phyloP scores from a whole-genome alignment of 805 yeast genomes.

The Ogataea degrootiae region DNA sequence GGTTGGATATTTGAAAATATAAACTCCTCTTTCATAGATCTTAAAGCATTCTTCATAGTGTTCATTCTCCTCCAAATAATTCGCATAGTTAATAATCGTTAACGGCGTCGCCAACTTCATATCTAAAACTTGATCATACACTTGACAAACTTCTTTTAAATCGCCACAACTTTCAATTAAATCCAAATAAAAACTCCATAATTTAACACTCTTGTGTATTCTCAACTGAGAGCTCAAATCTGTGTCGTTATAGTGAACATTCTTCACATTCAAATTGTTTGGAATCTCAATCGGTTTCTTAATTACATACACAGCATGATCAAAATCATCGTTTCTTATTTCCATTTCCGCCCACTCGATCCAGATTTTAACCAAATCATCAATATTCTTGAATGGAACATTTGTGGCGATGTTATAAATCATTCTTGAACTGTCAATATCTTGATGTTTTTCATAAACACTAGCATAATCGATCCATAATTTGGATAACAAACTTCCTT shows the following conservation, averaged over 20 bases:
- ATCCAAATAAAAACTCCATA: slow-evolving; percentile 77
- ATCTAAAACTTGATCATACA: slow-evolving; percentile 51
- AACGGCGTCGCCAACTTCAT: slow-evolving; percentile 67
- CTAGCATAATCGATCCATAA: slow-evolving; percentile 71
- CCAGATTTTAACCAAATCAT: slow-evolving; percentile 68
- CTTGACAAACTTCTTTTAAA: slow-evolving; percentile 32
- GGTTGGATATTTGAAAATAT: slow-evolving; percentile 53
- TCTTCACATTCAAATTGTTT: slow-evolving; percentile 6
- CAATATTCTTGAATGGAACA: slow-evolving; percentile 59
- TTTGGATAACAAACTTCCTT: slow-evolving; percentile 34
- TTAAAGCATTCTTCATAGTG: slow-evolving; percentile 47
- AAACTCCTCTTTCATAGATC: slow-evolving; percentile 67
- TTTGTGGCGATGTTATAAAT: slow-evolving; percentile 61
- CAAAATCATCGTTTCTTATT: slow-evolving; percentile 43
- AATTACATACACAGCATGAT: slow-evolving; percentile 31
- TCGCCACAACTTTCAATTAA: slow-evolving; percentile 55
- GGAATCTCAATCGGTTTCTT: slow-evolving; percentile 30
- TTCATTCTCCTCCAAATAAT: slow-evolving; percentile 46
- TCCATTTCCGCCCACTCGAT: slow-evolving; percentile 73
- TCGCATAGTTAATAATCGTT: slow-evolving; percentile 61
- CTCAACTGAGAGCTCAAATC: slow-evolving; percentile 51
- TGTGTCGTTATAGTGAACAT: slow-evolving; percentile 34
- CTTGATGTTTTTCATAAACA: slow-evolving; percentile 53
- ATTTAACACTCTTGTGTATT: slow-evolving; percentile 51
- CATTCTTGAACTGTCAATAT: slow-evolving; percentile 54